Base-by-base conservation (phyloP, 2,329 filamentous ascomycete species). In the Phyllosticta citrichinensis region DNA sequence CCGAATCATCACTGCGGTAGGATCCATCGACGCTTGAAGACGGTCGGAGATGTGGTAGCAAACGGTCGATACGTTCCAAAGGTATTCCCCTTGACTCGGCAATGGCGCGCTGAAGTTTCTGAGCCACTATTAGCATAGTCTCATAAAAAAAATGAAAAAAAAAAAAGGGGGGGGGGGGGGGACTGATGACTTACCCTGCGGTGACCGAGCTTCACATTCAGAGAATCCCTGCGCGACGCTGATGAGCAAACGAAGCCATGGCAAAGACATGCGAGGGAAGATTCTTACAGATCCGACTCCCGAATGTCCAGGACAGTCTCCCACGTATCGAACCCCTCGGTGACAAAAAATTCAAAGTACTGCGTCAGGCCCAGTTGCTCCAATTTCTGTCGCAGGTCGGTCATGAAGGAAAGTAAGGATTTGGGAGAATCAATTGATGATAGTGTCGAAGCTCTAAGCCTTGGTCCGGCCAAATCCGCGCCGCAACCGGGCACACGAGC, bases 251-350 rank as follows among this genome's bases (percentile, higher is more conserved):
- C 14, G 22, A 30, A 12, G 65, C 30, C 27, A 8, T 8, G 17
- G 56, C 1, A 52, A 12, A 10, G 12, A 17, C 20, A 11, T 56
- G 22, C 33, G 8, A 20, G 17, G 30, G 5, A 14, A n/a, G 3
- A 9, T 3, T 57, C 85, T 71, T 74, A 91, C 87, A 94, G 79
- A 69, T 94, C 89, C 24, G 87, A 88, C 73, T 93, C 89, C 63
- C 89, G 91, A 59, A 94, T 91, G 69, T 93, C 89, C 57, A 91
- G 79, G 60, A 93, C 86, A 0, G 87, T 91, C 35, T 91, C 87
- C 89, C 89, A 93, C 11, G 86, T 85, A 72, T 94, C 89, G 72
- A 94, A 94, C 2, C 89, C 89, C 74, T 93, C 88, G 58, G 89
- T 84, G 52, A 89, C 71, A 67, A 94, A 89, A 61, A 79, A 76